Evolutionary conservation across 768 basidiomycete genomes (phyloP).

Genomic region (Boletus rex-veris): DNA sequence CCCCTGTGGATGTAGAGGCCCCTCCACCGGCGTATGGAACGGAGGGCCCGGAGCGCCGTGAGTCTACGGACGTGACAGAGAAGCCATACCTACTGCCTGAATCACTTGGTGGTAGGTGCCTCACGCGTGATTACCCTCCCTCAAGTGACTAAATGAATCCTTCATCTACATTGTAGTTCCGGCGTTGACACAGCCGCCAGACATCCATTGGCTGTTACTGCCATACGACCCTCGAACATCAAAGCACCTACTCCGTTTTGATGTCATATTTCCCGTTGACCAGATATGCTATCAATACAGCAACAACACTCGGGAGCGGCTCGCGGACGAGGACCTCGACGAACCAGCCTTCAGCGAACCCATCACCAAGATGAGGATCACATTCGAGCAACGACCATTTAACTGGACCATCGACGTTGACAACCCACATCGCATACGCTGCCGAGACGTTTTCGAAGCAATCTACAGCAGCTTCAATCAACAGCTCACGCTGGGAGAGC

Average conservation of each 20-base stretch:
- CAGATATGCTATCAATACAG: conserved; percentile 18
- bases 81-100: background rate
- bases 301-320: conserved; percentile 16
- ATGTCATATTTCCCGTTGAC: conserved; percentile 42
- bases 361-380: conserved; percentile 45
- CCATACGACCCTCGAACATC: conserved; percentile 32
- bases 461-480: conserved; percentile 46
- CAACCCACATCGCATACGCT: conserved; percentile 40
- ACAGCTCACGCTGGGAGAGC: conserved; percentile 42
- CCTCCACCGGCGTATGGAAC: background rate
- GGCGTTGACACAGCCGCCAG: conserved; percentile 10
- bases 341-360: conserved; percentile 39
- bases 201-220: conserved; percentile 43
- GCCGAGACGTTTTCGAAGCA: conserved; percentile 53
- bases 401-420: conserved; percentile 37
- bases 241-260: conserved; percentile 42
- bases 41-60: too few relatives aligned
- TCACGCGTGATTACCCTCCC: background rate
- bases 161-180: background rate
- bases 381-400: conserved; percentile 35
- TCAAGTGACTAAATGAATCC: too few relatives aligned
- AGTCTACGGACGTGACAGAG: background rate
- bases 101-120: background rate
- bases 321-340: conserved; percentile 37
- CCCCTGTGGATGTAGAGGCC: background rate